Evolutionary conservation across 1,139 yeast species (phyloP).

Genomic region (Geotrichum klebahnii): DNA sequence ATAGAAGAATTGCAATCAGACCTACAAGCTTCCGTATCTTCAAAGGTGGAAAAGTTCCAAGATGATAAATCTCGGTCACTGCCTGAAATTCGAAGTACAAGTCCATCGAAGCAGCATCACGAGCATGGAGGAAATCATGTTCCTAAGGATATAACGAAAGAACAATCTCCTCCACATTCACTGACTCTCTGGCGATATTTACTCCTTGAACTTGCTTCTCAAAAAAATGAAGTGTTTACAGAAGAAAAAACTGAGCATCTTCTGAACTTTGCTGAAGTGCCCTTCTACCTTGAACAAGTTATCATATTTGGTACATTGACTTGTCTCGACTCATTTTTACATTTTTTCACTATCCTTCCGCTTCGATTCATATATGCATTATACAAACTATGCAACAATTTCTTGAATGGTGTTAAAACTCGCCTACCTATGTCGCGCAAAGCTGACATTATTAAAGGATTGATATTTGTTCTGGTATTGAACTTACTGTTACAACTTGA

Average conservation of each 20-base stretch:
- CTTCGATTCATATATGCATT: conserved; percentile 48
- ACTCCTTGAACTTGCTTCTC: conserved; percentile 19
- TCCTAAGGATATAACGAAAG: neutral
- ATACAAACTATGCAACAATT: conserved; percentile 1
- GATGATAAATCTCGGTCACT: neutral
- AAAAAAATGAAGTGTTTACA: conserved; percentile 23
- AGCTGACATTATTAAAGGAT: conserved; percentile 51
- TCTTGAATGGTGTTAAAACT: conserved; percentile 22
- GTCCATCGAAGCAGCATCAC: neutral
- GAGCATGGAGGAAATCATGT: no score
- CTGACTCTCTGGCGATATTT: conserved; percentile 21
- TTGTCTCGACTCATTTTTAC: conserved; percentile 72
- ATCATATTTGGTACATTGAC: conserved; percentile 73
- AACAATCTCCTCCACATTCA: conserved; percentile 8
- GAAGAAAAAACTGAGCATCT: conserved; percentile 51
- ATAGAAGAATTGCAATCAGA: conserved; percentile 7
- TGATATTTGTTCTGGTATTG: conserved; percentile 44
- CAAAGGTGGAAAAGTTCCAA: neutral
- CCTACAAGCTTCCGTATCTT: conserved; percentile 5
- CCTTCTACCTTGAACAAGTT: conserved; percentile 64
- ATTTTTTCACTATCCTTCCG: conserved; percentile 75
- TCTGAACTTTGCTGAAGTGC: conserved; percentile 61
- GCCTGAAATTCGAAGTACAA: neutral
- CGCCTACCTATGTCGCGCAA: conserved; percentile 25
- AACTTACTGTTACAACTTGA: conserved; percentile 53